Evolutionary conservation across 2,329 filamentous ascomycete species (phyloP).

Genomic region (Neophaeococcomyces aloes): DNA sequence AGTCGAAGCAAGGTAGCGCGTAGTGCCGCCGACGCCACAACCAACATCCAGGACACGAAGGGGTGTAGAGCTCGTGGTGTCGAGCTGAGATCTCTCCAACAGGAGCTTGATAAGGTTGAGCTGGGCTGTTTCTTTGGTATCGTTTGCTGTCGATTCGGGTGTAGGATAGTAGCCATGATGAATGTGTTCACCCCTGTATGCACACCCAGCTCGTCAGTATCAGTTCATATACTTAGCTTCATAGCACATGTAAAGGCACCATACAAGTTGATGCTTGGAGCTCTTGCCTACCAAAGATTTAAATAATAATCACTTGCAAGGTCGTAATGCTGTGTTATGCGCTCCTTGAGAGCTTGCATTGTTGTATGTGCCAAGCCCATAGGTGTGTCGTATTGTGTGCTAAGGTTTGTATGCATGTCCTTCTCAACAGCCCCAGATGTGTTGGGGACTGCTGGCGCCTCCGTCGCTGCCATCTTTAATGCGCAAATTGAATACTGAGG

Average conservation of each 20-base stretch:
- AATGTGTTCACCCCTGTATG: conserved; percentile 47
- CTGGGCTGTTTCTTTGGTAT: conserved; percentile 50
- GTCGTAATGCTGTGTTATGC: conserved; percentile 52
- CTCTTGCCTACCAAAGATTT: conserved; percentile 42
- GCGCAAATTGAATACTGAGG: no score
- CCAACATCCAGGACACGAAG: conserved; percentile 47
- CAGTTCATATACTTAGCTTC: not conserved
- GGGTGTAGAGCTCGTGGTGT: conserved; percentile 12
- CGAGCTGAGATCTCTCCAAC: conserved; percentile 38
- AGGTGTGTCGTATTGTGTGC: conserved; percentile 7
- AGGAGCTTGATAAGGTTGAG: conserved; percentile 47
- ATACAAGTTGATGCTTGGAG: not conserved
- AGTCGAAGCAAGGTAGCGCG: conserved; percentile 44
- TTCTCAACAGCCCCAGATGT: not conserved
- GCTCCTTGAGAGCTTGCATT: conserved; percentile 40
- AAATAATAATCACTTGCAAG: conserved; percentile 53
- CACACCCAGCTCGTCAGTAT: not conserved
- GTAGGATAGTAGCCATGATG: conserved; percentile 53
- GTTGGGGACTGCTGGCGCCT: not conserved
- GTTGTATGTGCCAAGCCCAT: conserved; percentile 7
- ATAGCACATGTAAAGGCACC: not conserved
- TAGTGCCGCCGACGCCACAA: conserved; percentile 51
- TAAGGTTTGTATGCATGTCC: conserved; percentile 1
- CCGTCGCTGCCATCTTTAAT: not conserved
- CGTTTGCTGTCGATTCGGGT: conserved; percentile 25